Percentiles rank a stretch among this genome's conserved stretches.
phyloP scores from a whole-genome alignment of 2,329 filamentous ascomycete genomes.

The Aspergillus tamarii region DNA sequence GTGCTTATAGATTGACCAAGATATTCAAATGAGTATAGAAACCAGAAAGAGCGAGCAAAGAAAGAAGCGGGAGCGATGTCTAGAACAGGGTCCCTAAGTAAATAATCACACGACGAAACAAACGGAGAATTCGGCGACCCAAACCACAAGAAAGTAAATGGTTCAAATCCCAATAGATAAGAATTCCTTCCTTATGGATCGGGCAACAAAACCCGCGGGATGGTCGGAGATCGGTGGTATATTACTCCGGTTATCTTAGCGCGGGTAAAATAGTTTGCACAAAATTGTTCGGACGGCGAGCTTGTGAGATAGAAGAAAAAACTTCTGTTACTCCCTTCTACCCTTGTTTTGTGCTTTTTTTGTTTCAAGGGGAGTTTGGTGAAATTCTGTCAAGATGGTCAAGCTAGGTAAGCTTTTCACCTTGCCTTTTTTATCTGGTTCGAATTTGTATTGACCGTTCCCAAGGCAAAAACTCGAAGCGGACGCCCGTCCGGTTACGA shows the following conservation, averaged over 20 bases:
- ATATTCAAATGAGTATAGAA: constrained; percentile 8
- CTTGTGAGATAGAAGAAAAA: constrained; percentile 20
- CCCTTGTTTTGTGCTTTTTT: constrained; percentile 19
- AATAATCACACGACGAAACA: neutral
- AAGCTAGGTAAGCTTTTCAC: constrained; percentile 38
- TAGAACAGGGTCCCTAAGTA: neutral
- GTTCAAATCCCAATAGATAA: neutral
- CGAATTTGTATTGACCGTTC: neutral
- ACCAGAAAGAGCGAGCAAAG: constrained; percentile 5
- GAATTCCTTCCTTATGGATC: neutral
- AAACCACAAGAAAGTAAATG: neutral
- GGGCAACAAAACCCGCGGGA: constrained; percentile 5
- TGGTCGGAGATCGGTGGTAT: constrained; percentile 39
- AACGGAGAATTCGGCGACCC: neutral
- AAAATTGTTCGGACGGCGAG: constrained; percentile 28
- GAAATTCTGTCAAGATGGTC: constrained; percentile 39
- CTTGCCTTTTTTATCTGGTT: neutral
- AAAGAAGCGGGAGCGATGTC: constrained; percentile 1
- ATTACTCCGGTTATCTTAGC: constrained; percentile 41
- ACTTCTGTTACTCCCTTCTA: constrained; percentile 17
- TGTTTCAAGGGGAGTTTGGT: constrained; percentile 9
- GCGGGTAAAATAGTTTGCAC: constrained; percentile 32
- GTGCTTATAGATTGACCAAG: constrained; percentile 17
- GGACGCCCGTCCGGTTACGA: constrained; percentile 81
- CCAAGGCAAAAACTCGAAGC: constrained; percentile 91